These are phyloP conservation scores for Neocallimastix lanati DNA, from an alignment of 192 early-diverging fungal genomes.

Conservation along the genomic window DNA sequence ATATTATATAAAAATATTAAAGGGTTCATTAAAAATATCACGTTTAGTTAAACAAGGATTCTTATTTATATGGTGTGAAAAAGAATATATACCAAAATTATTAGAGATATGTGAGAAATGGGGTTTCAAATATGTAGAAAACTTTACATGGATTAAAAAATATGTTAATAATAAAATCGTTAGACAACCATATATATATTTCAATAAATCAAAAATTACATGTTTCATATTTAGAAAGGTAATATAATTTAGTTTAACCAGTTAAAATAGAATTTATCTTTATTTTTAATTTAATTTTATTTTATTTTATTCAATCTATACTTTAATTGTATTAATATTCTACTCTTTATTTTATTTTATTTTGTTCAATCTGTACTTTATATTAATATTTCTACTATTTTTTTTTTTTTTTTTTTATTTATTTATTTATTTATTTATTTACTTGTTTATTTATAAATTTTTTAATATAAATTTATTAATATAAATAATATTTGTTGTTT, in stretches of 20 bases:
- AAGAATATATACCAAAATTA: conserved; percentile 72
- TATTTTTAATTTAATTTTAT: too few species aligned
- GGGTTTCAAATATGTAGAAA: conserved; percentile 87
- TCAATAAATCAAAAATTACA: conserved; percentile 72
- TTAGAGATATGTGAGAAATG: conserved; percentile 51
- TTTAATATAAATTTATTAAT: too few species aligned
- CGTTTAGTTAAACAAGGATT: conserved; percentile 60
- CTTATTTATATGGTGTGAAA: conserved; percentile 87
- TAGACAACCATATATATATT: conserved; percentile 44
- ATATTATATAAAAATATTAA: too few species aligned
- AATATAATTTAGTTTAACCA: too few species aligned
- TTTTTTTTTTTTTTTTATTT: conserved; percentile 1
- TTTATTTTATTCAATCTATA: too few species aligned
- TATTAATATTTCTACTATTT: background rate
- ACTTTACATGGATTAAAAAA: conserved; percentile 89
- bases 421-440: too few species aligned
- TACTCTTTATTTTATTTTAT: too few species aligned
- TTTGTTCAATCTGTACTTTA: too few species aligned
- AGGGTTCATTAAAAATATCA: conserved; percentile 26
- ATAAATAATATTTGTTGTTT: too few species aligned
- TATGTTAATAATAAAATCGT: conserved; percentile 65
- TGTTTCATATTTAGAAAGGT: conserved; percentile 74
- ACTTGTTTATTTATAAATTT: too few species aligned
- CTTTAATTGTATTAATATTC: too few species aligned
- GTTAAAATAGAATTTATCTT: too few species aligned